phyloP scores from a whole-genome alignment of 1,284 basidiomycete genomes.

The Melampsora medusae region DNA sequence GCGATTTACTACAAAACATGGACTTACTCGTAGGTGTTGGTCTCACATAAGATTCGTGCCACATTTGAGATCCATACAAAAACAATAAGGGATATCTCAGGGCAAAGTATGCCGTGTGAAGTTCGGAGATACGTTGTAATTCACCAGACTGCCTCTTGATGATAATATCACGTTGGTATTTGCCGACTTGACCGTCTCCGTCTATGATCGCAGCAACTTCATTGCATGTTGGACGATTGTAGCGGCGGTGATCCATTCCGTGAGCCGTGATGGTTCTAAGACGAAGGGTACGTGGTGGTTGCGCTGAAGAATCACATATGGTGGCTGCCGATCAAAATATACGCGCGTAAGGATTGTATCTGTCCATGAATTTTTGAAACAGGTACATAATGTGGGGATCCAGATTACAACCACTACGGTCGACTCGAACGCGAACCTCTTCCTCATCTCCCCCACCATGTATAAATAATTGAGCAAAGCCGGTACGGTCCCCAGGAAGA shows the following conservation, averaged over 20 bases:
- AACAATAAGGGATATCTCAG: slow-evolving; percentile 18
- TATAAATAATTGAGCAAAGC: slow-evolving; percentile 17
- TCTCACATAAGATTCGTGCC: not conserved
- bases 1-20: too few species aligned
- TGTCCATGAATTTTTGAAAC: slow-evolving; percentile 3
- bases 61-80: too few species aligned
- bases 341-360: slow-evolving; percentile 8
- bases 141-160: not conserved
- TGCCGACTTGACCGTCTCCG: not conserved
- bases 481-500: too few species aligned
- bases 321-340: not conserved
- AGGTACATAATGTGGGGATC: not conserved
- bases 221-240: not conserved
- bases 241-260: not conserved
- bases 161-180: not conserved
- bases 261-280: not conserved
- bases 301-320: not conserved
- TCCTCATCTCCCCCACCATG: not conserved
- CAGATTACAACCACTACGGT: not conserved
- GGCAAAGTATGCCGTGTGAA: slow-evolving; percentile 4
- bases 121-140: not conserved
- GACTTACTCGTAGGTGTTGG: not conserved
- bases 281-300: not conserved
- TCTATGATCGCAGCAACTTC: not conserved
- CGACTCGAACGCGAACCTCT: not conserved